Evolutionary conservation across 106 monocot species (phyloP), one percentile per base, ranked within the genome.

Genomic region (Acorus calamus): DNA sequence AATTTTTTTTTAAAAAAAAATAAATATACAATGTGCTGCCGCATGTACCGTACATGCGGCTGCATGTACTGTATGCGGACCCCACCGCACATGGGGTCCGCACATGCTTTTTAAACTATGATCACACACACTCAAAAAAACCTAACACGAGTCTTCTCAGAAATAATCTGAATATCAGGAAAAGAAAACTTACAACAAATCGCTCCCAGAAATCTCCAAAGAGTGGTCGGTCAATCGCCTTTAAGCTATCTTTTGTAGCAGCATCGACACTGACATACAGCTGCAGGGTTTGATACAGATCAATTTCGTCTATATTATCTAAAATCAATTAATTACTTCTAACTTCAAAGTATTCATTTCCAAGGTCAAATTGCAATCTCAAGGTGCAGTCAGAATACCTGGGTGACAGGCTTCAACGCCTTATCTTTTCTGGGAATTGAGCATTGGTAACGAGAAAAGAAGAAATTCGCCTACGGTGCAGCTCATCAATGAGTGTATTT

Each of bases 181-280:
- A 43, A 46, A 60, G 12, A 46, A 5, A 60, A 70, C 79, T 87
- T 70, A 96, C 96, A 76, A 80, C 12, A 77, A 96, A 96, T 41
- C 96, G 96, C 82, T 96, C 96, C 96, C 96, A 96, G 73, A 96
- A 96, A 60, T 96, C 96, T n/a, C 82, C 74, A 83, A 96, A 96
- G 8, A 96, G 79, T 58, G 96, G 96, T 49, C 96, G 75, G 65
- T 96, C 96, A 74, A 96, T 74, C 68, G 96, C 96, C 61, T 96
- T 96, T 64, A 96, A 46, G 66, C 84, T 94, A 4, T 91, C 96
- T 51, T 83, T 96, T 74, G 96, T 87, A 66, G 91, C 90, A 66
- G 96, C 96, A 96, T 96, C 96, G 65, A 96, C 91, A 64, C 96
- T 96, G 14, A 96, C 96, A 79, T 91, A 91, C 58, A 91, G 73